Evolutionary conservation across 192 early-diverging fungal genomes (phyloP), one percentile per base, ranked within the genome.

Genomic region (Gigaspora rosea): DNA sequence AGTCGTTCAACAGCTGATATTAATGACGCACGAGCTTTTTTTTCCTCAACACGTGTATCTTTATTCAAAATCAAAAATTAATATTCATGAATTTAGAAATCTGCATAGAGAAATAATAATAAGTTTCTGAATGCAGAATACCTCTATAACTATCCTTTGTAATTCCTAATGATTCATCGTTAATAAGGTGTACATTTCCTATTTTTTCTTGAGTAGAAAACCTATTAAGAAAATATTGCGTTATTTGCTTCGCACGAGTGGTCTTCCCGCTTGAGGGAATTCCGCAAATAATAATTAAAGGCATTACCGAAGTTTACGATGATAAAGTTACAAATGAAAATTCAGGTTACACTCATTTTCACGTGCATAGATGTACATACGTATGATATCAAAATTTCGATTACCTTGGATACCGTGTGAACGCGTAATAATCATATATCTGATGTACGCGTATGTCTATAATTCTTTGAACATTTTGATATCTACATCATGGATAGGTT

Each of bases 201-300:
- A 49, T 74, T 77, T 83, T 79, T 27, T 50, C 73, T 41, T 81
- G 82, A 69, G 49, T 78, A 16, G 78, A 50, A 46, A 88, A 80
- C 18, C 84, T 81, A 12, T 82, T 81, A 57, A 86, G 82, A 64
- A 91, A 85, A 63, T 84, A 85, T 10, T 71, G 59, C 72, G 90
- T 86, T 12, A 99, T 87, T 82, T 95, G 88, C 15, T 76, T 72
- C 0, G 96, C 91, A 50, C 97, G 86, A 36, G 83, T 92, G 8
- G 95, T 93, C 80, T 99, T 99, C 65, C 97, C 97, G 77, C 92
- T 92, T 51, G 89, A 90, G 71, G 97, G 97, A 66, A 93, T 85
- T 27, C 97, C 97, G 67, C 89, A 90, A 65, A 99, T 83, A 68
- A 93, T 90, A 36, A 99, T 86, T 6, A 99, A 89, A 36, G 97